Evolutionary conservation across 805 yeast species (phyloP).

Genomic region (Wickerhamomyces hampshirensis): DNA sequence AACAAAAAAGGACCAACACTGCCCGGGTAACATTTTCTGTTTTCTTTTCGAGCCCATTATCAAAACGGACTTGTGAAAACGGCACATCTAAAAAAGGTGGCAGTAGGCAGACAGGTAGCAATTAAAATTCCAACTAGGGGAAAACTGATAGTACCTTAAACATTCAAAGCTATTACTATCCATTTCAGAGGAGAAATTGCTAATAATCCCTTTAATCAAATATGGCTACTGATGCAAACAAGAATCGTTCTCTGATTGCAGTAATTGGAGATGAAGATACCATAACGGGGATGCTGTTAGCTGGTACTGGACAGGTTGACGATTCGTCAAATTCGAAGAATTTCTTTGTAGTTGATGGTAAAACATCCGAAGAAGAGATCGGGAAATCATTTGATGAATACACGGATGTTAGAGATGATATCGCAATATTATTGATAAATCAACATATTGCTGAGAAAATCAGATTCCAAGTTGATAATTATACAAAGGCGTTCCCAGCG

Average conservation of each 20-base stretch:
- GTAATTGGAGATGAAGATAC: slow-evolving; percentile 98
- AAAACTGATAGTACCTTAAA: too few relatives aligned
- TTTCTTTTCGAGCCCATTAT: too few relatives aligned
- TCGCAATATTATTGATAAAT: slow-evolving; percentile 88
- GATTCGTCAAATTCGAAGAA: slow-evolving; percentile 59
- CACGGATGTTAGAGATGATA: slow-evolving; percentile 74
- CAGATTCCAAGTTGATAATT: slow-evolving; percentile 75
- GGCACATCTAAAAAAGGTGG: too few relatives aligned
- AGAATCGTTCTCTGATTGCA: slow-evolving; percentile 80
- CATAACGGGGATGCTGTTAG: slow-evolving; percentile 90
- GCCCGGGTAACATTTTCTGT: too few relatives aligned
- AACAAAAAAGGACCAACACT: too few relatives aligned
- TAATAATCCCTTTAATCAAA: not conserved
- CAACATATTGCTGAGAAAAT: slow-evolving; percentile 93
- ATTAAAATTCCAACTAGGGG: too few relatives aligned
- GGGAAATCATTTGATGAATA: slow-evolving; percentile 70
- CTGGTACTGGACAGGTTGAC: slow-evolving; percentile 88
- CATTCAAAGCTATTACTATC: too few relatives aligned
- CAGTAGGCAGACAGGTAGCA: too few relatives aligned
- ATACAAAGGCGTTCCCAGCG: slow-evolving; percentile 91
- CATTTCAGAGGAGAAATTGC: too few relatives aligned
- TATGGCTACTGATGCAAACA: slow-evolving; percentile 26
- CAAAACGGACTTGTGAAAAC: too few relatives aligned
- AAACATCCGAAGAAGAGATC: slow-evolving; percentile 72
- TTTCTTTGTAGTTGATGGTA: slow-evolving; percentile 72